Percentiles rank a stretch among this genome's conserved stretches.
phyloP scores from a whole-genome alignment of 2,329 filamentous ascomycete species.

The Sporothrix phasma region DNA sequence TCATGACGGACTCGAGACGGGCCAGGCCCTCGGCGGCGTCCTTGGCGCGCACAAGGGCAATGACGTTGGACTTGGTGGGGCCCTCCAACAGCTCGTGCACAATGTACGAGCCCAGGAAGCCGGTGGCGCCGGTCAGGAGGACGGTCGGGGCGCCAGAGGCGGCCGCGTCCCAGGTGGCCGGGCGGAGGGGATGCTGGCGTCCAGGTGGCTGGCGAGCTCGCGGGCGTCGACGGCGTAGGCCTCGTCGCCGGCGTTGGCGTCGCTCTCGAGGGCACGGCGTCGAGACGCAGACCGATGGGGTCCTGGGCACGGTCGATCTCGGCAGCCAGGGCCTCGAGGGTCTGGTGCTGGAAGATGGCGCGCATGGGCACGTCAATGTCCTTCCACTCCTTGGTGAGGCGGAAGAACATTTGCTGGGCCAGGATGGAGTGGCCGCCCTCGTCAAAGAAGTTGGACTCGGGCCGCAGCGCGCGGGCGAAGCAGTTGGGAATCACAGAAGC shows the following conservation, averaged over 20 bases:
- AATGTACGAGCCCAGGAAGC: conserved; percentile 78
- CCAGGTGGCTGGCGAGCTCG: conserved; percentile 18
- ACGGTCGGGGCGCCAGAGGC: conserved; percentile 41
- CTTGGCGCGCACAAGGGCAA: conserved; percentile 67
- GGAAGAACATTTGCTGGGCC: conserved; percentile 70
- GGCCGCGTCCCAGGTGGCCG: conserved; percentile 8
- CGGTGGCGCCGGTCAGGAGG: conserved; percentile 81
- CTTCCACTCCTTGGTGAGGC: conserved; percentile 37
- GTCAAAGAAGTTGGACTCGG: conserved; percentile 62
- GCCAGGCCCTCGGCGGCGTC: conserved; percentile 35
- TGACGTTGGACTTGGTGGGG: conserved; percentile 47
- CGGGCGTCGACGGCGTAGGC: conserved; percentile 16
- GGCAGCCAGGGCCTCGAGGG: conserved; percentile 35
- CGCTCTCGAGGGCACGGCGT: conserved; percentile 6
- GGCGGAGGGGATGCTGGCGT: conserved; percentile 22
- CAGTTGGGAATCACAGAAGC: conserved; percentile 56
- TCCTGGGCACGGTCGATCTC: conserved; percentile 33
- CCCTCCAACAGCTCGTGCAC: conserved; percentile 63
- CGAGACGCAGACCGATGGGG: conserved; percentile 17
- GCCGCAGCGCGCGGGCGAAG: conserved; percentile 44
- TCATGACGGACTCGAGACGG: conserved; percentile 39
- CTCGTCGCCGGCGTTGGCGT: conserved; percentile 15
- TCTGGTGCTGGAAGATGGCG: conserved; percentile 57
- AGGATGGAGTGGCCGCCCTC: conserved; percentile 72
- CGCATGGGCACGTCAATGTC: conserved; percentile 53